Percentiles rank a stretch among this genome's conserved stretches.
Evolutionary conservation across 2,329 filamentous ascomycete species (phyloP).

Genomic region (Epichloe aotearoae): DNA sequence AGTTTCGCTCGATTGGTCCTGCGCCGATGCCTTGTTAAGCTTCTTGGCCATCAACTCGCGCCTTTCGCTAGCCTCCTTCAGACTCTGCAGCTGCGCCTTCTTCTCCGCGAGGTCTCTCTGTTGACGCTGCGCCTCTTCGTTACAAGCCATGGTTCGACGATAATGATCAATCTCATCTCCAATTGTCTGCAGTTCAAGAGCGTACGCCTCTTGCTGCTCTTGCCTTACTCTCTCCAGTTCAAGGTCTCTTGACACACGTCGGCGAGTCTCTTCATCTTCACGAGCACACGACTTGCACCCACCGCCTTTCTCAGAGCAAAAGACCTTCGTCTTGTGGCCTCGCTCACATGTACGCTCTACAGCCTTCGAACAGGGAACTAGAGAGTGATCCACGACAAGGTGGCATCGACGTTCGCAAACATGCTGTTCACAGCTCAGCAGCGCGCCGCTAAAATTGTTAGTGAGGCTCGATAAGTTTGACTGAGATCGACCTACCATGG

Average conservation of each 20-base stretch:
- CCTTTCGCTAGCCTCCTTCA: slow-evolving; percentile 20
- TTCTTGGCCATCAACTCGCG: neutral
- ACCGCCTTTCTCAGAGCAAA: slow-evolving; percentile 28
- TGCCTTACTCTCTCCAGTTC: slow-evolving; percentile 37
- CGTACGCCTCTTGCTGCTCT: slow-evolving; percentile 30
- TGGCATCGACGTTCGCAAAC: slow-evolving; percentile 50
- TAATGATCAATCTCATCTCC: slow-evolving; percentile 43
- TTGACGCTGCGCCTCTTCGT: slow-evolving; percentile 21
- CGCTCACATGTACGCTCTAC: slow-evolving; percentile 29
- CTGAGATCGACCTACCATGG: slow-evolving; percentile 6
- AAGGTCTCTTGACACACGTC: slow-evolving; percentile 30
- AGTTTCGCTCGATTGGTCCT: neutral
- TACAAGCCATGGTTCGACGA: no score
- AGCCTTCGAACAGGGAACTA: slow-evolving; percentile 25
- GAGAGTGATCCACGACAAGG: slow-evolving; percentile 42
- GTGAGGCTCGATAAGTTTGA: no score
- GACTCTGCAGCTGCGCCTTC: slow-evolving; percentile 2
- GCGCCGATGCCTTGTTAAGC: neutral
- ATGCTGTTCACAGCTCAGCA: slow-evolving; percentile 45
- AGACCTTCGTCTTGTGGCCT: slow-evolving; percentile 35
- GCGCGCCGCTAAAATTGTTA: slow-evolving; percentile 30
- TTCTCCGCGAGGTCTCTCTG: slow-evolving; percentile 27
- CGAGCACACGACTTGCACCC: slow-evolving; percentile 38
- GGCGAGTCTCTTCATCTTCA: slow-evolving; percentile 32
- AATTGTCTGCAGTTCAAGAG: slow-evolving; percentile 29